A percentile compares a stretch with the other conserved stretches of the same genome.
Evolutionary conservation across 1,139 yeast genomes (phyloP).

Genomic region (Protomyces gravidus): DNA sequence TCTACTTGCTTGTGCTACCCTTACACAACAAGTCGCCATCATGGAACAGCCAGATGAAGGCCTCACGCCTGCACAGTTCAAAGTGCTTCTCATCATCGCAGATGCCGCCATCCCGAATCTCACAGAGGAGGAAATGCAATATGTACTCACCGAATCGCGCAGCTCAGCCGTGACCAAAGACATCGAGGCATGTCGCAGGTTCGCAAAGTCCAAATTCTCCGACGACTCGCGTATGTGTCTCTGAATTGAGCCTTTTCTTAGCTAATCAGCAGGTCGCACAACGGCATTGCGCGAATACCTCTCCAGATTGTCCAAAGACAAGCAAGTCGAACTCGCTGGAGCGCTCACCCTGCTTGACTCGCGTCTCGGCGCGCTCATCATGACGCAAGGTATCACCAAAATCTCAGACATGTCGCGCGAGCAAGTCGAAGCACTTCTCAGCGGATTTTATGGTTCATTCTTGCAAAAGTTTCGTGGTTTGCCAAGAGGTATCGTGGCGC

Average conservation of each 20-base stretch:
- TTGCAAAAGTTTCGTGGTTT: slow-evolving; percentile 12
- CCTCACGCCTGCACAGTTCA: slow-evolving; percentile 34
- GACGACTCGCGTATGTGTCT: slow-evolving; percentile 13
- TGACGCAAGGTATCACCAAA: slow-evolving; percentile 18
- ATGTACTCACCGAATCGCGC: slow-evolving; percentile 17
- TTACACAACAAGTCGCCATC: no score
- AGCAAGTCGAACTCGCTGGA: slow-evolving; percentile 13
- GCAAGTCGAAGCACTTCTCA: slow-evolving; percentile 6
- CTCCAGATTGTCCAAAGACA: slow-evolving; percentile 6
- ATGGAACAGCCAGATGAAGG: slow-evolving; percentile 3
- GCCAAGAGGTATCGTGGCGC: slow-evolving; percentile 14
- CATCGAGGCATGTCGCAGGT: slow-evolving; percentile 10
- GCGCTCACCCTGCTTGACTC: slow-evolving; percentile 10
- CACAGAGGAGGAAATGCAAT: slow-evolving; percentile 26
- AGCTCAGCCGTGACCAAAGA: slow-evolving; percentile 15
- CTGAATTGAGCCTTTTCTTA: no score
- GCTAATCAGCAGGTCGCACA: slow-evolving; percentile 3
- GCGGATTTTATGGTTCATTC: slow-evolving; percentile 11
- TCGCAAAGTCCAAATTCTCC: slow-evolving; percentile 15
- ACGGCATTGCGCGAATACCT: slow-evolving; percentile 20
- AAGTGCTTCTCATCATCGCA: slow-evolving; percentile 17
- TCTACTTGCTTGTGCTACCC: no score
- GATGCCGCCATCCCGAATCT: slow-evolving; percentile 23
- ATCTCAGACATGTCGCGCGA: slow-evolving; percentile 14
- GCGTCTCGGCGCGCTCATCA: slow-evolving; percentile 15